A percentile compares a stretch with the other conserved stretches of the same genome.
phyloP scores from a whole-genome alignment of 495 filamentous ascomycete genomes.

The Penicillium roqueforti region DNA sequence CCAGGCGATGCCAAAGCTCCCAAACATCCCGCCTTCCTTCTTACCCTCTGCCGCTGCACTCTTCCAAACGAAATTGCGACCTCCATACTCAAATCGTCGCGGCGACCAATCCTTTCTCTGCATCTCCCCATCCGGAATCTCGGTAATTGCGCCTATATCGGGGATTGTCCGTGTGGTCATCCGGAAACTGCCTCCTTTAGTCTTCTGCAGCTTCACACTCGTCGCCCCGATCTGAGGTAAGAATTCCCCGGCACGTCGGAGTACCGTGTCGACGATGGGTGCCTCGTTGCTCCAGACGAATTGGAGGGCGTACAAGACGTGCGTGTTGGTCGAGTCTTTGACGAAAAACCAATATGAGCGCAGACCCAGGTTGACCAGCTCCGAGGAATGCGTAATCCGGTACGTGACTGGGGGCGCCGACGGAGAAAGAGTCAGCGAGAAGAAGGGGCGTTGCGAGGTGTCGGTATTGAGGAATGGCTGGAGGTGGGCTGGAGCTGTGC shows the following conservation, averaged over 20 bases:
- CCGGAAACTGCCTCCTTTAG: constrained; percentile 15
- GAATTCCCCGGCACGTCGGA: constrained; percentile 18
- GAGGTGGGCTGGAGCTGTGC: constrained; percentile 6
- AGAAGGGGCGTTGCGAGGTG: constrained; percentile 8
- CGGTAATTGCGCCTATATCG: constrained; percentile 12
- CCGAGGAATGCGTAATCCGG: constrained; percentile 18
- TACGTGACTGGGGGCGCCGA: constrained; percentile 8
- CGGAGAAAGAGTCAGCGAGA: constrained; percentile 5
- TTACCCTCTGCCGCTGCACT: constrained; percentile 9
- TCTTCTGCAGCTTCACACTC: constrained; percentile 13
- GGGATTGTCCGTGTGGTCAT: constrained; percentile 13
- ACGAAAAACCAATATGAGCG: constrained; percentile 21
- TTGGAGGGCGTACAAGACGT: constrained; percentile 18
- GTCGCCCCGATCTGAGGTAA: constrained; percentile 15
- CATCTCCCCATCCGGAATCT: constrained; percentile 16
- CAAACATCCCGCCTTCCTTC: constrained; percentile 15
- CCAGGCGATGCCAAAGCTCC: constrained; percentile 10
- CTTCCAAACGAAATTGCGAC: constrained; percentile 20
- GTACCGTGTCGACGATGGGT: constrained; percentile 14
- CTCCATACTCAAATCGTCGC: constrained; percentile 18
- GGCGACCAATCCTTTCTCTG: constrained; percentile 17
- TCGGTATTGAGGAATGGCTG: constrained; percentile 11
- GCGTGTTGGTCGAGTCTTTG: constrained; percentile 17
- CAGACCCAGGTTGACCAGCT: constrained; percentile 12
- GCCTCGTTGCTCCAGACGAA: constrained; percentile 16